Evolutionary conservation across 495 filamentous ascomycete genomes (phyloP).

Genomic region (Elasticomyces elasticus): DNA sequence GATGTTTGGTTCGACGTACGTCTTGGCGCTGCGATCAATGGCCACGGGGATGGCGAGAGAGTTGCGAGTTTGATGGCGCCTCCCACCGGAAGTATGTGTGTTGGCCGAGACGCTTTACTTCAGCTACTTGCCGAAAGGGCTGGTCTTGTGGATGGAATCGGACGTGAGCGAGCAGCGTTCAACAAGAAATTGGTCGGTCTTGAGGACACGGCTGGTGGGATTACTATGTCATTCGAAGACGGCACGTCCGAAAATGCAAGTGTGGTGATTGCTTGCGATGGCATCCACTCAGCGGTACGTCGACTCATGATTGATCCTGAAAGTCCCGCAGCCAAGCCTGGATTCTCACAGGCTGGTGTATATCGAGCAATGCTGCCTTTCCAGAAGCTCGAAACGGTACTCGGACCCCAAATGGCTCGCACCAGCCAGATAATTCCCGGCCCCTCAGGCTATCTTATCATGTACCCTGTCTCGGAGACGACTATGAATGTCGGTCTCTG

Average conservation of each 20-base stretch:
- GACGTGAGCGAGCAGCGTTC: slow-evolving; percentile 5
- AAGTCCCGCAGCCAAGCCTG: slow-evolving; percentile 1
- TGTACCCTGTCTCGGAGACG: slow-evolving; percentile 17
- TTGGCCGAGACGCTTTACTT: slow-evolving; percentile 8
- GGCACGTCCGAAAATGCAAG: slow-evolving; percentile 5
- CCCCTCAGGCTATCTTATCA: slow-evolving; percentile 12
- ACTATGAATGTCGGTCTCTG: slow-evolving; percentile 16
- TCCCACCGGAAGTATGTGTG: slow-evolving; percentile 10
- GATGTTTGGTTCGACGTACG: slow-evolving; percentile 12
- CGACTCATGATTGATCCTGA: neutral
- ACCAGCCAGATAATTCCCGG: slow-evolving; percentile 10
- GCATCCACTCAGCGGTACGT: slow-evolving; percentile 17
- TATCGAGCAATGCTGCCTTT: slow-evolving; percentile 15
- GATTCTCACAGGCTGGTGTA: slow-evolving; percentile 1
- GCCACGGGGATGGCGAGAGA: slow-evolving; percentile 4
- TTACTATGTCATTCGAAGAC: slow-evolving; percentile 13
- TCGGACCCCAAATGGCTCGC: slow-evolving; percentile 8
- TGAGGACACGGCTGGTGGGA: neutral
- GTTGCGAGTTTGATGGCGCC: slow-evolving; percentile 10
- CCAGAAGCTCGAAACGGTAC: neutral
- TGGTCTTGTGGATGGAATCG: neutral
- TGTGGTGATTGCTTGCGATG: slow-evolving; percentile 15
- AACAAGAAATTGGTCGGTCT: slow-evolving; percentile 14
- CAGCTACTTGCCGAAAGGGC: slow-evolving; percentile 8
- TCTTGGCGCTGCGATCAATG: slow-evolving; percentile 9